A percentile compares a stretch with the other conserved stretches of the same genome.
These are phyloP conservation scores for Malassezia cuniculi DNA, from an alignment of 1,284 basidiomycete genomes.

Conservation along the genomic window DNA sequence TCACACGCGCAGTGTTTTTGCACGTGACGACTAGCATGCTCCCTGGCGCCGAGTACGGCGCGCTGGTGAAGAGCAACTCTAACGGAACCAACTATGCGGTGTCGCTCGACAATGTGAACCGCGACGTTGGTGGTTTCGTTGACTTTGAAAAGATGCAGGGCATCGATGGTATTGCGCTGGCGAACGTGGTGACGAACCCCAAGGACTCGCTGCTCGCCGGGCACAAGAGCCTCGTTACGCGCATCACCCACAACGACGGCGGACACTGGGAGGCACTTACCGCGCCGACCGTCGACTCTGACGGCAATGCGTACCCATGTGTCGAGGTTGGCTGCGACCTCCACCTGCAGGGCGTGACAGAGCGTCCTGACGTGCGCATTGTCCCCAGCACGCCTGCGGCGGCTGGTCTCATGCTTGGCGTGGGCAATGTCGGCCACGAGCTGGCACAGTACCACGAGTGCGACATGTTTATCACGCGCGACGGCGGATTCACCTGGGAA, in stretches of 20 bases:
- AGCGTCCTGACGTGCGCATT: slow-evolving; percentile 72
- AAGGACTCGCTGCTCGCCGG: slow-evolving; percentile 61
- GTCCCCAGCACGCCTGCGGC: slow-evolving; percentile 85
- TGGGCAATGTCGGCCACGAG: slow-evolving; percentile 84
- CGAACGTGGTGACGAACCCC: slow-evolving; percentile 78
- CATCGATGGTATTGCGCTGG: slow-evolving; percentile 82
- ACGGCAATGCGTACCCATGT: slow-evolving; percentile 64
- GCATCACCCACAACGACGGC: slow-evolving; percentile 96
- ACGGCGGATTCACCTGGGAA: slow-evolving; percentile 94
- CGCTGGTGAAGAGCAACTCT: slow-evolving; percentile 84
- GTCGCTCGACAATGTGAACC: slow-evolving; percentile 75
- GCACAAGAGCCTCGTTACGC: slow-evolving; percentile 64
- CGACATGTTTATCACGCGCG: slow-evolving; percentile 89
- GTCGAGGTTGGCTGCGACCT: slow-evolving; percentile 63
- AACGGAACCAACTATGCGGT: slow-evolving; percentile 93
- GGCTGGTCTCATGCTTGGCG: slow-evolving; percentile 82
- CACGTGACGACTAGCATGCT: slow-evolving; percentile 81
- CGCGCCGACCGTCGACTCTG: slow-evolving; percentile 65
- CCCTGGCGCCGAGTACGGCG: slow-evolving; percentile 68
- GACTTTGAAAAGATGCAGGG: slow-evolving; percentile 98
- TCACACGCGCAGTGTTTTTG: slow-evolving; percentile 80
- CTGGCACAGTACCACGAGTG: slow-evolving; percentile 70
- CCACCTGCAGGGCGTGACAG: slow-evolving; percentile 90
- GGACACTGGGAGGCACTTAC: slow-evolving; percentile 72
- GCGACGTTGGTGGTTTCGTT: slow-evolving; percentile 71